phyloP scores from a whole-genome alignment of 2,329 filamentous ascomycete species.

The Plectosphaerella cucumerina region DNA sequence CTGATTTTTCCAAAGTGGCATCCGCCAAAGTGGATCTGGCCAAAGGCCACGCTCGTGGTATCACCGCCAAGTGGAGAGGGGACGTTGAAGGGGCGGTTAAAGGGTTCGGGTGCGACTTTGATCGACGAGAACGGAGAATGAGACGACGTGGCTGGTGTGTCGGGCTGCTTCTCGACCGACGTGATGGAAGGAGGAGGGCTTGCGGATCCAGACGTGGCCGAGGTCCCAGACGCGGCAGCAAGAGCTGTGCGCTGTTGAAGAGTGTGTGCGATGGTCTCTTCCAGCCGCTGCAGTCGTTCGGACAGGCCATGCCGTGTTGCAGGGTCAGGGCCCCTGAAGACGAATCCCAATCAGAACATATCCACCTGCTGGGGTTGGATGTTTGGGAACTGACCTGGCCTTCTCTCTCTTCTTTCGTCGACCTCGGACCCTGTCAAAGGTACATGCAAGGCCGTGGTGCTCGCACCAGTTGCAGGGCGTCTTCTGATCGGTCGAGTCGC shows the following conservation, averaged over 20 bases:
- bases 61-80: neutral
- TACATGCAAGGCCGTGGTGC: constrained; percentile 42
- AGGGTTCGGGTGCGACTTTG: neutral
- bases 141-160: too few relatives aligned
- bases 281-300: constrained; percentile 34
- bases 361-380: too few relatives aligned
- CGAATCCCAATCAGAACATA: too few relatives aligned
- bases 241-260: neutral
- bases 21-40: constrained; percentile 42
- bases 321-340: too few relatives aligned
- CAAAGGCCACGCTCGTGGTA: constrained; percentile 13
- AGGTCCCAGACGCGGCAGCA: too few relatives aligned
- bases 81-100: constrained; percentile 5
- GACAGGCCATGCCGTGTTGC: constrained; percentile 23
- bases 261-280: constrained; percentile 23
- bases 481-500: constrained; percentile 32
- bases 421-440: constrained; percentile 26
- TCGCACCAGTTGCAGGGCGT: constrained; percentile 44
- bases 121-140: neutral
- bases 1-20: constrained; percentile 41
- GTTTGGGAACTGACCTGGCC: constrained; percentile 4
- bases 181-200: too few relatives aligned
- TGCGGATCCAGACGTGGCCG: too few relatives aligned
- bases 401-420: constrained; percentile 7
- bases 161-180: too few relatives aligned